Conservation (phyloP, 2,329 filamentous ascomycete species). For the Phyllosticta citriasiana region DNA sequence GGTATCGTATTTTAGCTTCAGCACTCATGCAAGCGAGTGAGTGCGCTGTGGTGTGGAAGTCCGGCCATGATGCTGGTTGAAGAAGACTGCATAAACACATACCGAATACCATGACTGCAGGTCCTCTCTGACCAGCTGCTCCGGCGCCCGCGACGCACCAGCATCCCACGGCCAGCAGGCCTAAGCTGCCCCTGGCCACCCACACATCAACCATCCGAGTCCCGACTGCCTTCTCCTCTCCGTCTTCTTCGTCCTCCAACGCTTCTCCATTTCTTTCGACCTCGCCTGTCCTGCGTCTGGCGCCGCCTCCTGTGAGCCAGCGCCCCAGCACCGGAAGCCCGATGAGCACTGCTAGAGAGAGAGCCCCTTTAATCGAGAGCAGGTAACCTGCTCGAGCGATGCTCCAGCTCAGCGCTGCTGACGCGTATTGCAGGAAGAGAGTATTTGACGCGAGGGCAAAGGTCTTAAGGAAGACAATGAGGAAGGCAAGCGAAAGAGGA, state of each 20-base stretch:
- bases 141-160: not conserved
- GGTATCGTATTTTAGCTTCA: not conserved
- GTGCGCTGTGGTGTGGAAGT: not conserved
- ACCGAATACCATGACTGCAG: not conserved
- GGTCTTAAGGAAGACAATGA: slow-evolving; percentile 6
- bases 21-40: not conserved
- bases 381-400: slow-evolving; percentile 5
- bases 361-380: not conserved
- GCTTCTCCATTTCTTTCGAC: not conserved
- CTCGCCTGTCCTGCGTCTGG: not conserved
- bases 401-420: not conserved
- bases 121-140: not conserved
- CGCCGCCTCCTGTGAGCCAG: not conserved
- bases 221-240: not conserved
- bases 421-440: slow-evolving; percentile 4
- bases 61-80: not conserved
- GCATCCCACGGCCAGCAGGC: not conserved
- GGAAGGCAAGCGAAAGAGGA: not conserved
- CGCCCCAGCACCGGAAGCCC: not conserved
- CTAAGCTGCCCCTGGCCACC: not conserved
- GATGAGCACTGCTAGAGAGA: slow-evolving; percentile 2
- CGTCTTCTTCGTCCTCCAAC: not conserved
- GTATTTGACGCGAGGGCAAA: slow-evolving; percentile 5
- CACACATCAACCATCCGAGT: not conserved
- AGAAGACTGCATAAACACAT: not conserved